phyloP scores from a whole-genome alignment of 2,329 filamentous ascomycete genomes.

The Nemania sp. region DNA sequence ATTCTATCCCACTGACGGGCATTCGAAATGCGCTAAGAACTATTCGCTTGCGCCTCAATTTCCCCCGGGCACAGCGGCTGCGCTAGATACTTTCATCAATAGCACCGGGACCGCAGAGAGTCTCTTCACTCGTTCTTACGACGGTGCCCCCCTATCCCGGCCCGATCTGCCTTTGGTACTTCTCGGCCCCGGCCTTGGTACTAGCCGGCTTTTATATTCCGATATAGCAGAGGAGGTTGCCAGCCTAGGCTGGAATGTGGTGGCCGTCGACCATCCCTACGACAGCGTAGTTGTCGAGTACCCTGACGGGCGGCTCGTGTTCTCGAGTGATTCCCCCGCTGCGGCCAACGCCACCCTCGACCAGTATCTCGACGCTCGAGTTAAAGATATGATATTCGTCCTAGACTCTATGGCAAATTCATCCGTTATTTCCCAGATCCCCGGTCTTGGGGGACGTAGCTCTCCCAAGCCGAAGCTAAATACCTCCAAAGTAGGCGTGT shows the following conservation, averaged over 20 bases:
- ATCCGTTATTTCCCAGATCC: constrained; percentile 47
- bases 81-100: constrained; percentile 24
- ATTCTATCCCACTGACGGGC: constrained; percentile 44
- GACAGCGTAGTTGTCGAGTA: constrained; percentile 61
- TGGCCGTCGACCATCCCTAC: constrained; percentile 63
- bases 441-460: constrained; percentile 46
- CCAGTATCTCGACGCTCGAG: constrained; percentile 47
- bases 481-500: constrained; percentile 50
- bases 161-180: constrained; percentile 51
- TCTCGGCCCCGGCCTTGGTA: constrained; percentile 60
- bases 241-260: constrained; percentile 59
- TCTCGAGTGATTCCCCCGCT: constrained; percentile 33
- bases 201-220: constrained; percentile 58
- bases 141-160: constrained; percentile 33
- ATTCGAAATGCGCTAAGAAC: constrained; percentile 11
- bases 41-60: constrained; percentile 37
- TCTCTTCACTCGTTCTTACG: constrained; percentile 41
- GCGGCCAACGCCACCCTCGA: constrained; percentile 33
- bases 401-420: constrained; percentile 50
- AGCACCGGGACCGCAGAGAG: constrained; percentile 25
- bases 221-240: constrained; percentile 60
- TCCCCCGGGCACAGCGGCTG: constrained; percentile 19
- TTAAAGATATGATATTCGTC: constrained; percentile 55
- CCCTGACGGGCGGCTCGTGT: constrained; percentile 55
- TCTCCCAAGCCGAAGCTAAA: constrained; percentile 50